Conservation (phyloP, 192 early-diverging fungal species). For the Oehlia diaphana region DNA sequence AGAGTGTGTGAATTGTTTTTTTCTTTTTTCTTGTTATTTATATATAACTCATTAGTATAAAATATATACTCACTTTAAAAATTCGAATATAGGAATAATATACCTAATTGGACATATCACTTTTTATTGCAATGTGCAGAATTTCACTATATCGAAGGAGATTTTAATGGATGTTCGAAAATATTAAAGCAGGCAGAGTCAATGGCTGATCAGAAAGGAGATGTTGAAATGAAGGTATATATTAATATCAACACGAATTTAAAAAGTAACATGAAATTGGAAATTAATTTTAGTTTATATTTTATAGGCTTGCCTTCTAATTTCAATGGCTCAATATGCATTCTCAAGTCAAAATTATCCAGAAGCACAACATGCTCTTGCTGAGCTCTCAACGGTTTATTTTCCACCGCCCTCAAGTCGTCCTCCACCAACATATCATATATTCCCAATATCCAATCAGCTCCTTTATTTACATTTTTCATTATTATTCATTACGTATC, state of each 20-base stretch:
- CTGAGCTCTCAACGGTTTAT: conserved; percentile 28
- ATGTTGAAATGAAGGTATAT: conserved; percentile 33
- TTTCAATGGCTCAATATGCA: conserved; percentile 27
- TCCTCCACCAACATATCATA: conserved; percentile 20
- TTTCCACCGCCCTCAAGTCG: conserved; percentile 26
- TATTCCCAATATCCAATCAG: conserved; percentile 20
- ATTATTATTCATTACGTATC: conserved; percentile 25
- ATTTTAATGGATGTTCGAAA: conserved; percentile 28
- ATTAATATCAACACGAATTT: neutral
- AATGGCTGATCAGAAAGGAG: conserved; percentile 30
- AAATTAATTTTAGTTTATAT: neutral
- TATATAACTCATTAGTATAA: too few relatives aligned
- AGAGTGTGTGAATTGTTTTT: conserved; percentile 28
- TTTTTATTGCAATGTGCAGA: conserved; percentile 23
- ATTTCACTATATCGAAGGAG: neutral
- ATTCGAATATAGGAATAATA: conserved; percentile 13
- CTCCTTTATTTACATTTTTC: conserved; percentile 30
- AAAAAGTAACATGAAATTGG: neutral
- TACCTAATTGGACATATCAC: conserved; percentile 30
- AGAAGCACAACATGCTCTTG: conserved; percentile 15
- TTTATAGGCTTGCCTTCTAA: conserved; percentile 31
- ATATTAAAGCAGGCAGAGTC: conserved; percentile 26
- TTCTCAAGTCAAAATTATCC: conserved; percentile 25
- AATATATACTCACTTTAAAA: neutral
- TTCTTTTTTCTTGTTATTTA: neutral